Percentiles rank a stretch among this genome's conserved stretches.
phyloP scores from a whole-genome alignment of 805 yeast species.

The Ogataea nitratoaversa region DNA sequence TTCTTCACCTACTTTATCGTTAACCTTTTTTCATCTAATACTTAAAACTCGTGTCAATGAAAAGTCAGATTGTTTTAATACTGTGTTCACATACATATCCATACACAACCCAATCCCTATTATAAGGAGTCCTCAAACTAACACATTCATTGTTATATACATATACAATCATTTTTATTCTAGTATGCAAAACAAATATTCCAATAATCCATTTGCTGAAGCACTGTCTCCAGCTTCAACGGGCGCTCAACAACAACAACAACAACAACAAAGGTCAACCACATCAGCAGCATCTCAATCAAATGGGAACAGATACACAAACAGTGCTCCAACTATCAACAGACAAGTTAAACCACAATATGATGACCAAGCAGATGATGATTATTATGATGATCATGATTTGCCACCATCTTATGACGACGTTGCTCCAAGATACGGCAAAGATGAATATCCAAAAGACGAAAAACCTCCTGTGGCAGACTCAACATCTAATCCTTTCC shows the following conservation, averaged over 20 bases:
- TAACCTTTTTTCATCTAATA: no score
- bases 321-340: constrained; percentile 2
- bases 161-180: neutral
- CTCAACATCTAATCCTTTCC: constrained; percentile 26
- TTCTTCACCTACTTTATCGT: no score
- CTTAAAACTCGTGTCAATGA: no score
- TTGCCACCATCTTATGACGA: constrained; percentile 69
- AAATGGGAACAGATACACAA: no score
- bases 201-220: constrained; percentile 53
- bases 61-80: no score
- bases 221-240: constrained; percentile 39
- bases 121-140: no score
- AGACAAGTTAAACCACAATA: constrained; percentile 8
- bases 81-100: no score
- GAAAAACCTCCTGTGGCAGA: constrained; percentile 31
- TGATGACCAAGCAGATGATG: constrained; percentile 28
- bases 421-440: constrained; percentile 43
- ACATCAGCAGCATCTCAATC: no score
- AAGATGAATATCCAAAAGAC: constrained; percentile 50
- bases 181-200: constrained; percentile 17
- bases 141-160: no score
- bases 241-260: no score
- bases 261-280: neutral
- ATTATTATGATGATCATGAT: constrained; percentile 23
- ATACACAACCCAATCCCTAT: no score